These are phyloP conservation scores for Apostasia shenzhenica DNA, from an alignment of 106 monocot genomes.

Conservation along the genomic window DNA sequence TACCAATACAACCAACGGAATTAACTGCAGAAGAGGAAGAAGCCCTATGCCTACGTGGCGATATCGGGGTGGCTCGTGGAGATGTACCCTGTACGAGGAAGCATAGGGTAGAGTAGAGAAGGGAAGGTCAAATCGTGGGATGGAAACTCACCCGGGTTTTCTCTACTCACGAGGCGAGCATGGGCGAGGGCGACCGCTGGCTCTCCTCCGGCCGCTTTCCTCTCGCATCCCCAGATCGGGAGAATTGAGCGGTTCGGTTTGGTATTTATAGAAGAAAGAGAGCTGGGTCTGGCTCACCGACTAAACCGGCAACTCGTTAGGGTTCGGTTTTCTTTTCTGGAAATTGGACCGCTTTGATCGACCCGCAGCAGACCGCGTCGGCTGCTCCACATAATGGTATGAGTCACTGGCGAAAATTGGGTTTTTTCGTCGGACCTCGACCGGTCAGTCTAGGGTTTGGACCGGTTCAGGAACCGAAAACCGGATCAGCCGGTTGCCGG, in stretches of 20 bases:
- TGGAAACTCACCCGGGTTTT: slow-evolving; percentile 9
- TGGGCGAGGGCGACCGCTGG: neutral
- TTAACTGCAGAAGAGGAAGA: neutral
- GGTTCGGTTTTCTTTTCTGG: neutral
- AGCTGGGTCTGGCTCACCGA: slow-evolving; percentile 16
- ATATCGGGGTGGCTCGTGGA: neutral
- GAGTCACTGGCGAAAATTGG: neutral
- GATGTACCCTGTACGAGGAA: too few species aligned
- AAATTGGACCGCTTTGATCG: too few species aligned
- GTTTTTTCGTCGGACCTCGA: neutral
- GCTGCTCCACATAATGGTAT: too few species aligned
- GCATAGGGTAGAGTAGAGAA: too few species aligned
- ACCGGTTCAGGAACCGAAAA: slow-evolving; percentile 19
- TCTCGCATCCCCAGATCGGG: neutral
- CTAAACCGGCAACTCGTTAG: slow-evolving; percentile 16
- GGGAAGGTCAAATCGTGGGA: neutral
- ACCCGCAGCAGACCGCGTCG: too few species aligned
- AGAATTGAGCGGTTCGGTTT: slow-evolving; percentile 30
- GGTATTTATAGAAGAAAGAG: slow-evolving; percentile 14
- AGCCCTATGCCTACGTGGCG: neutral
- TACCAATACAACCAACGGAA: neutral
- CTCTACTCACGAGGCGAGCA: neutral
- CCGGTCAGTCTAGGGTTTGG: slow-evolving; percentile 7
- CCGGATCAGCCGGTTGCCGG: slow-evolving; percentile 20
- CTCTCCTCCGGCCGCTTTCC: slow-evolving; percentile 1